Evolutionary conservation across 805 yeast species (phyloP).

Genomic region (Lipomyces sp.): DNA sequence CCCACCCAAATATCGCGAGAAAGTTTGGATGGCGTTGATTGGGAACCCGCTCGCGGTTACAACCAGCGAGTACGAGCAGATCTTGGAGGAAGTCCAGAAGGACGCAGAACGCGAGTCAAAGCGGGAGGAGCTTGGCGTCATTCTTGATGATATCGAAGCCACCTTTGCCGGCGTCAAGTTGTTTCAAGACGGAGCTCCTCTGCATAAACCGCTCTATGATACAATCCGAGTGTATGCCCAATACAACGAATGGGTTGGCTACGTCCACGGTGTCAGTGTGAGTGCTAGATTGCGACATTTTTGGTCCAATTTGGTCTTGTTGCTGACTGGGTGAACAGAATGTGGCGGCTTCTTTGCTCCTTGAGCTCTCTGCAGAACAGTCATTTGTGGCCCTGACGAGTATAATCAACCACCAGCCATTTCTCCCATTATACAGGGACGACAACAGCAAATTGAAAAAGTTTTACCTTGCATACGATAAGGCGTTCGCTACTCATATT

Average conservation of each 20-base stretch:
- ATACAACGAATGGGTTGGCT: constrained; percentile 32
- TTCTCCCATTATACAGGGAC: constrained; percentile 37
- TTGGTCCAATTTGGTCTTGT: too few species aligned
- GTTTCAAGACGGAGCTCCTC: constrained; percentile 39
- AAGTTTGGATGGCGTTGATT: constrained; percentile 47
- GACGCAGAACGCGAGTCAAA: background rate
- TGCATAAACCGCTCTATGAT: constrained; percentile 38
- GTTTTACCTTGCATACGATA: constrained; percentile 48
- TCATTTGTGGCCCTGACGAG: constrained; percentile 45
- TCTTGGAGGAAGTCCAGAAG: constrained; percentile 32
- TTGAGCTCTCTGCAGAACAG: constrained; percentile 40
- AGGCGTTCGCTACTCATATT: constrained; percentile 45
- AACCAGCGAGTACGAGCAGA: constrained; percentile 12
- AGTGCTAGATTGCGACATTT: constrained; percentile 4
- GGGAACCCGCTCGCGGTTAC: constrained; percentile 9
- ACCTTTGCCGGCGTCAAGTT: constrained; percentile 42
- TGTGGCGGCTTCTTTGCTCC: constrained; percentile 45
- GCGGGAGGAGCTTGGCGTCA: background rate
- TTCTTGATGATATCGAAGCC: background rate
- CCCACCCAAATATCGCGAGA: constrained; percentile 45
- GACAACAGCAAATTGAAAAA: constrained; percentile 39
- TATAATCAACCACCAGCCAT: constrained; percentile 39
- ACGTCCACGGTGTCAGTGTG: constrained; percentile 39
- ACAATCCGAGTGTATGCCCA: constrained; percentile 39
- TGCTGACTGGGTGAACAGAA: too few species aligned